Percentiles rank a stretch among this genome's conserved stretches.
Conservation (phyloP, 208 protist species). For the Dictyostelium gargantuum region DNA sequence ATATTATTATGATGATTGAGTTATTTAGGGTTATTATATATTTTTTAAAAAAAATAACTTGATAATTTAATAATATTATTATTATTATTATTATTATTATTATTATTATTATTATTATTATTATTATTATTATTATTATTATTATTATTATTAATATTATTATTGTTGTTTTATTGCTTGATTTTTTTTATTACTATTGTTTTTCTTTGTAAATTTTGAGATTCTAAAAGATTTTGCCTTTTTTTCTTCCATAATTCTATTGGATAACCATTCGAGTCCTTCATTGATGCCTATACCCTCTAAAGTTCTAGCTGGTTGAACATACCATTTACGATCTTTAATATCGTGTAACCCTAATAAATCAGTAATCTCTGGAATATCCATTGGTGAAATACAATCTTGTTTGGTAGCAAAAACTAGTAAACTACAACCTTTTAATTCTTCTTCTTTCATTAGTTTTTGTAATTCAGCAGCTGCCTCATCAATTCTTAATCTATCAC, state of each 20-base stretch:
- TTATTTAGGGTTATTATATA: too few relatives aligned
- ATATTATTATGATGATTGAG: too few relatives aligned
- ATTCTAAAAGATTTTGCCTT: background rate
- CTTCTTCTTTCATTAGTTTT: constrained; percentile 53
- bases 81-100: too few relatives aligned
- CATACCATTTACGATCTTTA: constrained; percentile 83
- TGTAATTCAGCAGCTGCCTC: constrained; percentile 66
- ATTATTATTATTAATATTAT: background rate
- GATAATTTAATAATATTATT: background rate
- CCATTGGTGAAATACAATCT: constrained; percentile 33
- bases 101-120: background rate
- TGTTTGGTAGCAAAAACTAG: constrained; percentile 67
- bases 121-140: background rate
- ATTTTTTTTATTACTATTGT: too few relatives aligned
- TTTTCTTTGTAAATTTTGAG: too few relatives aligned
- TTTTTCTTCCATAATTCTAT: background rate
- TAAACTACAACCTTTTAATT: constrained; percentile 2
- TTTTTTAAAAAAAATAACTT: too few relatives aligned
- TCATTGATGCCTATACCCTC: constrained; percentile 89
- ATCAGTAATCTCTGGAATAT: constrained; percentile 25
- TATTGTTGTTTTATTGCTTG: too few relatives aligned
- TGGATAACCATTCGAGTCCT: constrained; percentile 86
- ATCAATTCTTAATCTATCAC: constrained; percentile 61
- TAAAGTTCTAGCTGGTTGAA: constrained; percentile 86
- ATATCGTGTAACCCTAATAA: constrained; percentile 34